Evolutionary conservation across 345 rosid species (phyloP).

Genomic region (Kandelia obovata): DNA sequence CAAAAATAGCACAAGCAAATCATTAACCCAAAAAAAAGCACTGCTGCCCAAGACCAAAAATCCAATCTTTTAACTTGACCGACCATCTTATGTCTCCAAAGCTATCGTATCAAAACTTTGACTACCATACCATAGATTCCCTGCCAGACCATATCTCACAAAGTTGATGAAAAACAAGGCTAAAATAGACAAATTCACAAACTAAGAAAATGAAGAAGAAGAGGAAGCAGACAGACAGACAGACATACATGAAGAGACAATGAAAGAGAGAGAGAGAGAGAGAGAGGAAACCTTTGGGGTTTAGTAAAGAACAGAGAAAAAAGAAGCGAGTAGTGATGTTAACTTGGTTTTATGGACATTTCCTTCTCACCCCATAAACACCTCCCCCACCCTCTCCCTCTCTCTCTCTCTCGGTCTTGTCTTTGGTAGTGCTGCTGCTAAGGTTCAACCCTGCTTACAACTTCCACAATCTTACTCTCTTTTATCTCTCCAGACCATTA

Average conservation of each 20-base stretch:
- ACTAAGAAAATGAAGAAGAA: neutral
- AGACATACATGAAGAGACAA: neutral
- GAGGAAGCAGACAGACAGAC: no score
- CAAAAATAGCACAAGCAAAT: neutral
- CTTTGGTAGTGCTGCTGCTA: neutral
- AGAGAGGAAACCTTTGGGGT: conserved; percentile 14
- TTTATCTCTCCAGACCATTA: conserved; percentile 8
- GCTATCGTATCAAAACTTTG: conserved; percentile 5
- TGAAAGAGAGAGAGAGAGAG: neutral
- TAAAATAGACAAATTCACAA: neutral
- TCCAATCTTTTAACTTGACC: conserved; percentile 9
- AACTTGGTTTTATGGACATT: conserved; percentile 25
- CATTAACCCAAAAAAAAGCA: neutral
- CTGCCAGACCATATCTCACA: neutral
- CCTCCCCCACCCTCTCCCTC: neutral
- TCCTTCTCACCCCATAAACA: neutral
- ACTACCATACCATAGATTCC: neutral
- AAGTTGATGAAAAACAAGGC: no score
- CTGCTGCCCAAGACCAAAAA: neutral
- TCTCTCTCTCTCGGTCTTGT: neutral
- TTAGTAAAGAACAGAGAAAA: conserved; percentile 10
- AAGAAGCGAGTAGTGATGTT: conserved; percentile 15
- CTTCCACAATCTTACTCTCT: neutral
- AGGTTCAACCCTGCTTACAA: neutral
- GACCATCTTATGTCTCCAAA: conserved; percentile 18